phyloP scores from a whole-genome alignment of 1,284 basidiomycete genomes.

The Neotropicomus parvogracilis region DNA sequence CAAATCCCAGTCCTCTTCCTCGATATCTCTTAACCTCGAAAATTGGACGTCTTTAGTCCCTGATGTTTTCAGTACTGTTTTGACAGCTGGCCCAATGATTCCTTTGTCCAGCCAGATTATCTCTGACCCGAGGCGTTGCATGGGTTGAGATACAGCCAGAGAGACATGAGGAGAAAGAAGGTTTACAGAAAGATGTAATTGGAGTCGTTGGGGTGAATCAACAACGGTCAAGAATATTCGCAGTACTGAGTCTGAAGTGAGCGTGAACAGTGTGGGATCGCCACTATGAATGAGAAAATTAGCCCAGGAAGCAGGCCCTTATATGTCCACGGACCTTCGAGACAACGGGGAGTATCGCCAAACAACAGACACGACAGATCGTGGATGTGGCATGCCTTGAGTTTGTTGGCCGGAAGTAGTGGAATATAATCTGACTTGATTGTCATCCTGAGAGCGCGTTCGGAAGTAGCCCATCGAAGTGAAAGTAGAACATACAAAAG shows the following conservation, averaged over 20 bases:
- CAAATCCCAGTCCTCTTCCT: slow-evolving; percentile 73
- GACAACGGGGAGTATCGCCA: slow-evolving; percentile 68
- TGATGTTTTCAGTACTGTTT: slow-evolving; percentile 33
- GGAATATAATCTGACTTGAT: slow-evolving; percentile 59
- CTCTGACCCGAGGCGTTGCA: slow-evolving; percentile 40
- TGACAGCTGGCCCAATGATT: slow-evolving; percentile 49
- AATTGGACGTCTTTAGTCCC: slow-evolving; percentile 38
- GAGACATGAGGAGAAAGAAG: slow-evolving; percentile 53
- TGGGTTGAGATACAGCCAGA: slow-evolving; percentile 9
- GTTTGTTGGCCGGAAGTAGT: slow-evolving; percentile 68
- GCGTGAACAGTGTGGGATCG: slow-evolving; percentile 73
- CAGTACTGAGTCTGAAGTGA: slow-evolving; percentile 70
- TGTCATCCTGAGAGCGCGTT: slow-evolving; percentile 46
- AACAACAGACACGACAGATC: slow-evolving; percentile 55
- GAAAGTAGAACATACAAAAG: slow-evolving; percentile 42
- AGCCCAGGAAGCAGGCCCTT: slow-evolving; percentile 1
- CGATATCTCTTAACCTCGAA: slow-evolving; percentile 54
- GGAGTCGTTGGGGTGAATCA: slow-evolving; percentile 80
- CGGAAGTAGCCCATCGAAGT: slow-evolving; percentile 5
- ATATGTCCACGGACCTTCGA: slow-evolving; percentile 50
- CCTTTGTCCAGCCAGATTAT: slow-evolving; percentile 65
- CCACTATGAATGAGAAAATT: slow-evolving; percentile 44
- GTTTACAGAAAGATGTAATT: slow-evolving; percentile 77
- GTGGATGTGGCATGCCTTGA: slow-evolving; percentile 65
- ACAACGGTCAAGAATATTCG: slow-evolving; percentile 86